Base-by-base conservation (phyloP, 805 yeast species). In the Cephaloascus fragrans region DNA sequence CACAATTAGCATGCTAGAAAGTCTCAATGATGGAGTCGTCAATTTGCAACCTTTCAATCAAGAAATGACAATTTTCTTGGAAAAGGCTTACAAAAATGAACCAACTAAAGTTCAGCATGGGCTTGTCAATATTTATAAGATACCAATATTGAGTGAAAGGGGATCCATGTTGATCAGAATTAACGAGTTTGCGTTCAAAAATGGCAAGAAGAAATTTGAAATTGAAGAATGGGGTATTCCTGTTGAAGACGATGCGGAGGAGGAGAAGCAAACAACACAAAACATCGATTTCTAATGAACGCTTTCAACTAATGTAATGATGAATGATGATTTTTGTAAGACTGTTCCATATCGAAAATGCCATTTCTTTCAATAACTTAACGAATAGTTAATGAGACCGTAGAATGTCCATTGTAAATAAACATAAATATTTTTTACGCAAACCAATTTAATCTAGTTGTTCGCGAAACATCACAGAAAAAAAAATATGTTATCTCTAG, bases 201-300 rank as follows among this genome's bases (percentile, higher is more conserved):
- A 87, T 47, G 90, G 96, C 12, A 73, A 83, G 45, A 77, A 78
- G 56, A 78, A 73, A 49, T 87, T 90, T 53, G 96, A 85, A 51
- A 81, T 93, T 39, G 90, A 85, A 47, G 86, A 80, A 51, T 93
- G 96, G 95, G 86, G 95, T n/a, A 93, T 93, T 37, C 97, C 98
- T 0, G 95, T 90, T 2, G 96, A 88, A 41, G 94, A 83, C 41
- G 83, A 70, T n/a, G 81, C 70, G 14, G 72, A 62, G 4, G 62
- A 57, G 3, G 53, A 32, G 29, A 33, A 26, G 19, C 37, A 34
- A 34, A 38, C 40, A 9, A 38, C 40, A 8, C 32, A 20, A 14
- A 26, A 26, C 17, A 38, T 38, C 8, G 41, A 38, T 14, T 38
- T 38, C 34, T 38, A 18, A 18, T n/a, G 15, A n/a, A n/a, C n/a